Percentiles rank a stretch among this genome's conserved stretches.
Conservation (phyloP, 257 asterid genomes). For the Forsythia viridissima region DNA sequence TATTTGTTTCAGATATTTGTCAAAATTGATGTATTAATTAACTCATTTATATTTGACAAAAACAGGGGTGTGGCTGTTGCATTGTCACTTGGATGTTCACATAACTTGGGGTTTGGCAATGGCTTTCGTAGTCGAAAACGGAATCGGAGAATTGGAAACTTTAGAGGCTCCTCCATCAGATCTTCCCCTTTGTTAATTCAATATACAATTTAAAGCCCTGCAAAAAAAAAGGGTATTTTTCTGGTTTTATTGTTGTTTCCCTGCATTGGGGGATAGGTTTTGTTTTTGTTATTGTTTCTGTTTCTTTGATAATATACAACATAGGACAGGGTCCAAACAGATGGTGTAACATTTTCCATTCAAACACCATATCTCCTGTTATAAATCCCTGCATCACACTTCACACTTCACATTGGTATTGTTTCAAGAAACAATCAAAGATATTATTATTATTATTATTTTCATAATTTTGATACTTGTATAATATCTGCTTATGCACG, state of each 20-base stretch:
- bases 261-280: background rate
- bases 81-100: conserved; percentile 2
- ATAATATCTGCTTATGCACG: background rate
- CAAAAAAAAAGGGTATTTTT: background rate
- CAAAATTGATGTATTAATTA: background rate
- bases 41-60: background rate
- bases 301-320: background rate
- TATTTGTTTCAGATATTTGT: background rate
- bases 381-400: background rate
- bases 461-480: background rate
- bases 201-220: background rate
- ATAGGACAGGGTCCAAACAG: background rate
- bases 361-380: background rate
- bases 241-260: background rate
- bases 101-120: background rate
- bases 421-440: background rate
- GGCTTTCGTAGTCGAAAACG: conserved; percentile 2
- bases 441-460: too few species aligned
- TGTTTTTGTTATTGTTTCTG: background rate
- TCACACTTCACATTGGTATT: background rate
- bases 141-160: background rate
- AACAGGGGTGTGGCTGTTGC: conserved; percentile 2
- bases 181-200: background rate
- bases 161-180: background rate
- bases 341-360: background rate